phyloP scores from a whole-genome alignment of 768 basidiomycete genomes.

The Dioszegia hungarica region DNA sequence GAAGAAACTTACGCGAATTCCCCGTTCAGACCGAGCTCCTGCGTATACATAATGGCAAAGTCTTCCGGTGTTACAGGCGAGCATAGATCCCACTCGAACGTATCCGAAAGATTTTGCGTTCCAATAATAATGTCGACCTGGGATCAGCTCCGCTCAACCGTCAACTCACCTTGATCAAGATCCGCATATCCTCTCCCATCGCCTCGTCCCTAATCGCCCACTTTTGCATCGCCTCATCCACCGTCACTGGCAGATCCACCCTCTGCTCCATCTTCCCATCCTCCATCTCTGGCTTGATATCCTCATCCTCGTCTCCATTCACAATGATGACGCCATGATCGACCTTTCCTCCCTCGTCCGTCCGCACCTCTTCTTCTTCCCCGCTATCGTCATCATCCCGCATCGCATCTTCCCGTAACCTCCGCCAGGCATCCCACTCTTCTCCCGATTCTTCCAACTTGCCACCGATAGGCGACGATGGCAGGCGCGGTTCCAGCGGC shows the following conservation, averaged over 20 bases:
- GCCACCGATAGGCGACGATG: slow-evolving; percentile 53
- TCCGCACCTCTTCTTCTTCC: slow-evolving; percentile 13
- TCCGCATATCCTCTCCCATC: slow-evolving; percentile 81
- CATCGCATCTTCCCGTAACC: slow-evolving; percentile 16
- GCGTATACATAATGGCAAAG: slow-evolving; percentile 79
- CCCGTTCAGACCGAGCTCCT: slow-evolving; percentile 80
- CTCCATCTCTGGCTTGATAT: not conserved
- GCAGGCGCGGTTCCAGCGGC: slow-evolving; percentile 21
- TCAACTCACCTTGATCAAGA: slow-evolving; percentile 74
- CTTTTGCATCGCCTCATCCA: not conserved
- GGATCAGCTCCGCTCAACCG: not conserved
- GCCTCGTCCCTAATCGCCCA: slow-evolving; percentile 54
- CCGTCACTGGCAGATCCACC: not conserved
- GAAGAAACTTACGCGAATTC: slow-evolving; percentile 85
- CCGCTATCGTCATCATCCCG: slow-evolving; percentile 7
- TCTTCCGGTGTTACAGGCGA: slow-evolving; percentile 78
- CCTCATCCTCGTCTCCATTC: slow-evolving; percentile 10
- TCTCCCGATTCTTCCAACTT: slow-evolving; percentile 59
- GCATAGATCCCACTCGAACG: slow-evolving; percentile 96
- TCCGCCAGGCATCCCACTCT: slow-evolving; percentile 17
- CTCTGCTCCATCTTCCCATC: not conserved
- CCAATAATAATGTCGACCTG: slow-evolving; percentile 95
- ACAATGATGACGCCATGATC: slow-evolving; percentile 2
- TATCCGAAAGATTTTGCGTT: slow-evolving; percentile 85
- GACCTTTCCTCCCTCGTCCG: not conserved